Conservation (phyloP, 169 alveolate genomes). For the Plasmodium sp. region DNA sequence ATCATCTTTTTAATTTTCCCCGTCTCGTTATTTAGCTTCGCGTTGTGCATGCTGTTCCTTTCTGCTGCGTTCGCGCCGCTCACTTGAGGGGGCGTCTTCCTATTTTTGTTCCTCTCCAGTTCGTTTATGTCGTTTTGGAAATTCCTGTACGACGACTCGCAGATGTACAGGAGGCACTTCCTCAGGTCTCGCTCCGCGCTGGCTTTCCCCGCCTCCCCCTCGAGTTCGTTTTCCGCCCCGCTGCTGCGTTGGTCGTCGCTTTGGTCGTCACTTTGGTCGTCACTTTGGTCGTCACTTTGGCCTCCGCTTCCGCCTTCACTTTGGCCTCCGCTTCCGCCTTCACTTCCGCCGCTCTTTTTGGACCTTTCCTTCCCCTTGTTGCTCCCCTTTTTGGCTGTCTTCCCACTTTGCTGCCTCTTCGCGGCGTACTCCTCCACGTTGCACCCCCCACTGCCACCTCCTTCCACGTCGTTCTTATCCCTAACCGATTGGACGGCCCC, state of each 20-base stretch:
- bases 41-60: background rate
- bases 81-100: background rate
- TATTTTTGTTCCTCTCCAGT: slow-evolving; percentile 57
- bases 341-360: background rate
- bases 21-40: slow-evolving; percentile 19
- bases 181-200: slow-evolving; percentile 1
- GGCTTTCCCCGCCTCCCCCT: background rate
- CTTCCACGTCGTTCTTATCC: background rate
- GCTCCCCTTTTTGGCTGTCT: background rate
- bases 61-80: background rate
- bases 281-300: background rate
- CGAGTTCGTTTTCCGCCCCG: background rate
- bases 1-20: slow-evolving; percentile 69
- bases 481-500: background rate
- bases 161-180: slow-evolving; percentile 53
- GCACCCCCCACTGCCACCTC: background rate
- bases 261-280: background rate
- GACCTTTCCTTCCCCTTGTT: background rate
- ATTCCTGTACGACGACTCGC: slow-evolving; percentile 68
- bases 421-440: background rate
- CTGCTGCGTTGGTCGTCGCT: background rate
- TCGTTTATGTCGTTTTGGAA: slow-evolving; percentile 66
- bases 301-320: background rate
- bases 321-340: background rate
- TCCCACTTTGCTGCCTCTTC: background rate